Evolutionary conservation across 495 filamentous ascomycete genomes (phyloP), one percentile per base, ranked within the genome.

Genomic region (Annulohypoxylon moriforme): DNA sequence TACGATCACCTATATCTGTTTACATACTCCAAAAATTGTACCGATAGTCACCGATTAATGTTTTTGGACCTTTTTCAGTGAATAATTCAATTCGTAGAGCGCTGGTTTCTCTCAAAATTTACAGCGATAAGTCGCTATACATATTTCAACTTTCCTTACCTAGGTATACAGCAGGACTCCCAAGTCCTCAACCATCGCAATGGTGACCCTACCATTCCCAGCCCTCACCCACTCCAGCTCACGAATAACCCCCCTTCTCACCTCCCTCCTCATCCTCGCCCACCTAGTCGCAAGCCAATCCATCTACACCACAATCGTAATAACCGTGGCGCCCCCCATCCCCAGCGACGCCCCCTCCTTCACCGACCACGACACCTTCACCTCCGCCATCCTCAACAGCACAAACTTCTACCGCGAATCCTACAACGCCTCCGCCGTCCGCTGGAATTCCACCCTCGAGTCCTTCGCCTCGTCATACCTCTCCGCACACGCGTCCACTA

Each of bases 401-500:
- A 92, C 86, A 42, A 95, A 96, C 76, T 76, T 81, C 55, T 94
- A 91, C 80, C 90, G 93, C 18, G 29, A 64, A 1, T 76, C 85
- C 52, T 89, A 94, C 80, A 88, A 90, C 69, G 91, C 92, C 34
- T 79, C 78, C 0, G 60, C 81, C 3, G 71, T 94, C 13, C 64
- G 64, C 13, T 96, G 92, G 91, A 94, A 96, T 79, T 68, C 78
- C 3, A 89, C 88, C 0, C 79, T 92, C 8, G 86, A 85, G 0
- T 58, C 77, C 7, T 90, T 86, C 71, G 90, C 91, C 6, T 59
- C 71, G 0, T 9, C 11, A 14, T 81, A 82, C 68, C 72, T 83
- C 1, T 40, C 40, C 29, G n/a, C 42, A 3, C 27, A 36, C 60
- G 33, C 59, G 1, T 25, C 20, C 53, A 29, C 34, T 20, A 56